Percentiles rank a stretch among this genome's conserved stretches.
phyloP scores from a whole-genome alignment of 805 yeast genomes.

The Candida boidinii region DNA sequence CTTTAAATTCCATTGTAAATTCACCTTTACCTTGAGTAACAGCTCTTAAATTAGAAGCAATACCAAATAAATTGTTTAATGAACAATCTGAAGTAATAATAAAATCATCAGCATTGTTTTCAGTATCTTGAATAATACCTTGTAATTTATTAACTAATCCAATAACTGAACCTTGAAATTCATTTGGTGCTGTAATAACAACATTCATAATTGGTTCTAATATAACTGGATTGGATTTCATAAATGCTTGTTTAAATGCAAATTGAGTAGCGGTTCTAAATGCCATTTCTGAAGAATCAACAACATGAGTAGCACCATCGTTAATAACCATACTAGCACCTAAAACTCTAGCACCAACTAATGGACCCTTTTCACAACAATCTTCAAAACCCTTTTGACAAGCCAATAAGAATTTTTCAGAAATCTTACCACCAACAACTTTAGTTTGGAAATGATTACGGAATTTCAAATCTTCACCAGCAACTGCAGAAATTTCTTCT shows the following conservation, averaged over 20 bases:
- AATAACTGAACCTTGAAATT: slow-evolving; percentile 90
- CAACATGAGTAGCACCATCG: slow-evolving; percentile 97
- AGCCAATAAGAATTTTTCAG: slow-evolving; percentile 89
- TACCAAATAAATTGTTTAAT: slow-evolving; percentile 93
- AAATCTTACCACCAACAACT: slow-evolving; percentile 94
- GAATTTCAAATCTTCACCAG: slow-evolving; percentile 23
- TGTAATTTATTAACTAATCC: slow-evolving; percentile 86
- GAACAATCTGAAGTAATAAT: slow-evolving; percentile 92
- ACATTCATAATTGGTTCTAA: slow-evolving; percentile 96
- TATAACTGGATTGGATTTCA: slow-evolving; percentile 76
- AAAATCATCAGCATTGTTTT: slow-evolving; percentile 90
- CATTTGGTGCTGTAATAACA: slow-evolving; percentile 88
- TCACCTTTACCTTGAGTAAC: slow-evolving; percentile 99
- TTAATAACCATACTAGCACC: slow-evolving; percentile 90
- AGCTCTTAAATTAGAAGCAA: slow-evolving; percentile 92
- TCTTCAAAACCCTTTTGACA: slow-evolving; percentile 96
- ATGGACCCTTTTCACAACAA: slow-evolving; percentile 91
- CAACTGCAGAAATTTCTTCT: slow-evolving; percentile 19
- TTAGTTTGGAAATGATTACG: slow-evolving; percentile 75
- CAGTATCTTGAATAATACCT: slow-evolving; percentile 91
- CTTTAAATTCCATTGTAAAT: slow-evolving; percentile 88
- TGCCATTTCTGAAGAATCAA: slow-evolving; percentile 93
- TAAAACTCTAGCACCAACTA: slow-evolving; percentile 87
- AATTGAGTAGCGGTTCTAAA: slow-evolving; percentile 87
- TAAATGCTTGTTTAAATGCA: slow-evolving; percentile 88